phyloP scores from a whole-genome alignment of 1,139 yeast species.

The Hemisphaericaspora xylofermentans region DNA sequence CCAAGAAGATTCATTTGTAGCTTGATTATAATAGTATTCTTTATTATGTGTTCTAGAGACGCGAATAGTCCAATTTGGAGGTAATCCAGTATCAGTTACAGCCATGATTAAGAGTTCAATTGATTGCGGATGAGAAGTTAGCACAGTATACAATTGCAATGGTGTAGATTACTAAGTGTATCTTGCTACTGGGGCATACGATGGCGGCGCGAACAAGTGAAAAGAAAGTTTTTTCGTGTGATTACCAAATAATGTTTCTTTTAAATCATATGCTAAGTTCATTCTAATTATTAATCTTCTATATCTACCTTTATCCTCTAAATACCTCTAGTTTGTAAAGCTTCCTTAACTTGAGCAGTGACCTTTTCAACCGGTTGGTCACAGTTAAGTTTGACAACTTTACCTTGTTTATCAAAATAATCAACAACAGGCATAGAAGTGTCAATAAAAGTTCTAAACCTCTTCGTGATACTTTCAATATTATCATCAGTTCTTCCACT shows the following conservation, averaged over 20 bases:
- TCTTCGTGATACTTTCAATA: constrained; percentile 82
- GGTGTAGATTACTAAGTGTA: too few species aligned
- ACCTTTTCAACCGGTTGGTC: constrained; percentile 80
- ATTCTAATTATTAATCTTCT: not conserved
- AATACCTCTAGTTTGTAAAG: constrained; percentile 49
- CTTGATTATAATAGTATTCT: constrained; percentile 76
- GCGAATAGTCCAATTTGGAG: constrained; percentile 79
- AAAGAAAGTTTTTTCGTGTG: not conserved
- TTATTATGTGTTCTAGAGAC: constrained; percentile 79
- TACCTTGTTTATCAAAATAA: constrained; percentile 70
- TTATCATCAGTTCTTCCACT: constrained; percentile 94
- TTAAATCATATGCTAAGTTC: not conserved
- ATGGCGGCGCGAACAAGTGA: too few species aligned
- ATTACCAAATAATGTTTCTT: not conserved
- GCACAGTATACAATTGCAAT: too few species aligned
- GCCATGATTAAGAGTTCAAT: constrained; percentile 3
- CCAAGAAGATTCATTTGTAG: constrained; percentile 80
- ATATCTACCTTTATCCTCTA: constrained; percentile 9
- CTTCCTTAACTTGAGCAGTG: constrained; percentile 64
- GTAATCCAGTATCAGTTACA: constrained; percentile 64
- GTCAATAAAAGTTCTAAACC: constrained; percentile 82
- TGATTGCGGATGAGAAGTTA: not conserved
- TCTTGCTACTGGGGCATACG: too few species aligned
- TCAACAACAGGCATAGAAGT: constrained; percentile 96
- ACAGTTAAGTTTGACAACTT: constrained; percentile 78